Conservation (phyloP, 2,329 filamentous ascomycete genomes). For the Colletotrichum navitas region DNA sequence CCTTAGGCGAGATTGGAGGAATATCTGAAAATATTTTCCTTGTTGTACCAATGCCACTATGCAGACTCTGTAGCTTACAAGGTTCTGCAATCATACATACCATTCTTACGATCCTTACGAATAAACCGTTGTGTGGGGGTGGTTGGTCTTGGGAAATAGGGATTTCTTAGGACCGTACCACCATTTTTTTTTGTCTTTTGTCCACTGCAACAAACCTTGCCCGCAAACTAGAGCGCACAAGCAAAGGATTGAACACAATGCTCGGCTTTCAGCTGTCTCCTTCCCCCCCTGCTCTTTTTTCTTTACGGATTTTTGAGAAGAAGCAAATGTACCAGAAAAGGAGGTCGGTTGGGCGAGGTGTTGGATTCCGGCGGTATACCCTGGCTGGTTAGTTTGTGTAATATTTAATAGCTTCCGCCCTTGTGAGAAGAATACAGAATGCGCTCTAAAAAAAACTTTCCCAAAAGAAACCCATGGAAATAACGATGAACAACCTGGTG, state of each 20-base stretch:
- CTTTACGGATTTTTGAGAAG: constrained; percentile 7
- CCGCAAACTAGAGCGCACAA: constrained; percentile 27
- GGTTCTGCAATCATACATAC: constrained; percentile 47
- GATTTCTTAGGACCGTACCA: neutral
- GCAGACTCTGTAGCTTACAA: constrained; percentile 41
- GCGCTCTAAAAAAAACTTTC: constrained; percentile 24
- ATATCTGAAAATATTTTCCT: constrained; percentile 43
- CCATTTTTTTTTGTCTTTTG: neutral
- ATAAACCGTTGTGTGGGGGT: constrained; percentile 49
- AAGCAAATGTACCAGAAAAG: constrained; percentile 23
- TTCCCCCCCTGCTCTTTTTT: constrained; percentile 13
- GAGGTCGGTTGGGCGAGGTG: constrained; percentile 24
- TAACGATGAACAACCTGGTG: neutral
- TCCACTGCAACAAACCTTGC: constrained; percentile 1
- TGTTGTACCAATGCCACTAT: constrained; percentile 43
- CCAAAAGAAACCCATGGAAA: too few species aligned
- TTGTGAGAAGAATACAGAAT: constrained; percentile 18
- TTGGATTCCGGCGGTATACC: constrained; percentile 28
- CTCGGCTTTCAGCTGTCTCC: neutral
- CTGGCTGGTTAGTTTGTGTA: constrained; percentile 40
- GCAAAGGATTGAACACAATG: constrained; percentile 12
- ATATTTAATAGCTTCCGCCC: constrained; percentile 36
- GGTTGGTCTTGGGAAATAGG: constrained; percentile 38
- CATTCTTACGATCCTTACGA: constrained; percentile 72
- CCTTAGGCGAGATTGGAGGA: constrained; percentile 27